A percentile compares a stretch with the other conserved stretches of the same genome.
Conservation (phyloP, 2,329 filamentous ascomycete species). For the Beauveria sp. region DNA sequence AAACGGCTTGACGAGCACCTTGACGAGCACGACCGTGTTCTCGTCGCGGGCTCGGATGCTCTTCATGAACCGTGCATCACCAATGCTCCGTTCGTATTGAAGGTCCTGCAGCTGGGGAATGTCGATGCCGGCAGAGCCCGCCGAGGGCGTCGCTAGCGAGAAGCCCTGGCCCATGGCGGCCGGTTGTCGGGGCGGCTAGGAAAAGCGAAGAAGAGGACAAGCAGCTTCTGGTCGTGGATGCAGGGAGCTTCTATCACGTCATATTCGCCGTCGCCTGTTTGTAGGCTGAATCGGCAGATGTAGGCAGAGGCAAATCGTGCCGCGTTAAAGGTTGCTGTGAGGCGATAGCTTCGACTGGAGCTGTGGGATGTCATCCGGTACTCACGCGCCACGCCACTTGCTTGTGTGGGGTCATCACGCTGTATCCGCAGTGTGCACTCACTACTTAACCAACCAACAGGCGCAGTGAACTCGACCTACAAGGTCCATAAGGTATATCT, state of each 20-base stretch:
- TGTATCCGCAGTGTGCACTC: not conserved
- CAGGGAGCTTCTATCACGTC: not conserved
- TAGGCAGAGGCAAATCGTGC: not conserved
- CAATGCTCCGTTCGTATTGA: slow-evolving; percentile 85
- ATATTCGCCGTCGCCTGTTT: not conserved
- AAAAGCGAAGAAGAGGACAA: not conserved
- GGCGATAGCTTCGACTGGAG: not conserved
- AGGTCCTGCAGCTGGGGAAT: slow-evolving; percentile 85
- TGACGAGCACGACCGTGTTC: slow-evolving; percentile 87
- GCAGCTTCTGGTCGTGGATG: not conserved
- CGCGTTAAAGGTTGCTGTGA: not conserved
- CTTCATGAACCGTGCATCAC: slow-evolving; percentile 92
- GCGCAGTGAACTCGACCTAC: not conserved
- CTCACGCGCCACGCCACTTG: not conserved
- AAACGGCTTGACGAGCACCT: slow-evolving; percentile 90
- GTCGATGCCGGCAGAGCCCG: slow-evolving; percentile 88
- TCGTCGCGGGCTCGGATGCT: slow-evolving; percentile 84
- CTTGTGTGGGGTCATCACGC: not conserved
- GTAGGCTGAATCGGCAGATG: not conserved
- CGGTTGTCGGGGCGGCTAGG: not conserved
- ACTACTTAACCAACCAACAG: not conserved
- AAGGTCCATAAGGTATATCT: not conserved
- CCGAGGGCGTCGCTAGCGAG: slow-evolving; percentile 84
- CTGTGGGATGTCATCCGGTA: not conserved
- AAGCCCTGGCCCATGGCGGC: slow-evolving; percentile 85